Evolutionary conservation across 2,329 filamentous ascomycete genomes (phyloP), one percentile per base, ranked within the genome.

Genomic region (Trematosphaeria pertusa): DNA sequence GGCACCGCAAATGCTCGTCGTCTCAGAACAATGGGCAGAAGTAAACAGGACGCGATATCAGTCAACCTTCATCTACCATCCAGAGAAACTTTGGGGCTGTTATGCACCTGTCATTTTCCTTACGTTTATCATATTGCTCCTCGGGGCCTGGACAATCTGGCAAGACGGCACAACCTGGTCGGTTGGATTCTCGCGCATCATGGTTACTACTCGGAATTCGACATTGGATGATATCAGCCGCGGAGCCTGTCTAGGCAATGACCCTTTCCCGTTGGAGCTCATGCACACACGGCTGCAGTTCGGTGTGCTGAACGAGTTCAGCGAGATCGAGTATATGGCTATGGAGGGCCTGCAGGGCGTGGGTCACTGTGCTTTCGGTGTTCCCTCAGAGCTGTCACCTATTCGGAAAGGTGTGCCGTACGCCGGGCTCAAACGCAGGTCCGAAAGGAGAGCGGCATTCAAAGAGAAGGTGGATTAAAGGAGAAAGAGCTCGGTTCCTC

Each of bases 211-310:
- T 2, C 52, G 69, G 3, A 71, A 71, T 22, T 59, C 61, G 1
- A 71, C 69, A 2, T 40, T 71, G 9, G 67, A 72, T 26, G 59
- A 69, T 18, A 67, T 72, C 30, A 69, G 65, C 72, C 61, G 75
- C 39, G 63, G 70, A n/a, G 63, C 70, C 1, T 73, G 71, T 53
- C 48, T 74, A 5, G 72, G 71, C 0, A 72, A 72, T 12, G 68
- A 74, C 34, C 72, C 72, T 0, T 73, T 73, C 34, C 71, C 71
- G 0, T 49, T 58, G 42, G 71, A 72, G 38, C 57, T 74, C 5
- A 66, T 71, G 62, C 52, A 64, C 12, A 73, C 65, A 8, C 50
- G 62, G 17, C 48, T 75, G 8, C 60, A 67, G 28, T 74, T 75
- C 35, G 72, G 71, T 5, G 70, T 73, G 2, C 50, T 75, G 20